phyloP scores from a whole-genome alignment of 75 land plant species.

The Larix kaempferi region DNA sequence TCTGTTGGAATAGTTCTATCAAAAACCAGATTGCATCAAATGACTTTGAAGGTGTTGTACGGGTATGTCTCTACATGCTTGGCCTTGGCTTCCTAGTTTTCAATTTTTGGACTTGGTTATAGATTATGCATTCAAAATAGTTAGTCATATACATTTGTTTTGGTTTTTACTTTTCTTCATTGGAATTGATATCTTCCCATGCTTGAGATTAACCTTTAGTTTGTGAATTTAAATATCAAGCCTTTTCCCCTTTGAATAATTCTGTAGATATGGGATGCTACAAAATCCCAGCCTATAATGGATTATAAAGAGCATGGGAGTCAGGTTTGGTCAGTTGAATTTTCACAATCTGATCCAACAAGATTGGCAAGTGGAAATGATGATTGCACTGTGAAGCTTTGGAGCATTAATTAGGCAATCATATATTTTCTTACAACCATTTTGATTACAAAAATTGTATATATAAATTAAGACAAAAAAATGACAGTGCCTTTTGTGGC shows the following conservation, averaged over 20 bases:
- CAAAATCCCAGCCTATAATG: constrained; percentile 44
- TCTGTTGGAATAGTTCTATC: constrained; percentile 82
- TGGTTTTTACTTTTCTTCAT: neutral
- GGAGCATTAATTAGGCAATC: constrained; percentile 94
- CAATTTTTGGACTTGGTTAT: neutral
- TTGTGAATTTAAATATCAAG: neutral
- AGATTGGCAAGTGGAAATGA: constrained; percentile 71
- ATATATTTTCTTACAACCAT: constrained; percentile 44
- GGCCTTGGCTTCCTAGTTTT: neutral
- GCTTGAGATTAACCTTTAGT: neutral
- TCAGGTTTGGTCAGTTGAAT: constrained; percentile 86
- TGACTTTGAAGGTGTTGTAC: constrained; percentile 83
- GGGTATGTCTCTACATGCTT: constrained; percentile 32
- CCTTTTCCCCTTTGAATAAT: neutral
- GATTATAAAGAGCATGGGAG: constrained; percentile 81
- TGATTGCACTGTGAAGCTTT: constrained; percentile 81
- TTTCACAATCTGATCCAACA: constrained; percentile 78
- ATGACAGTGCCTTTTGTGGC: neutral
- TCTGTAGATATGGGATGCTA: constrained; percentile 74
- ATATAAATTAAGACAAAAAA: neutral
- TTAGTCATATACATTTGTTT: neutral
- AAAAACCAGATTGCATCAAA: constrained; percentile 87
- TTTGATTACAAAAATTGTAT: neutral
- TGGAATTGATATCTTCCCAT: neutral
- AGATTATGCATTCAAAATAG: neutral